Base-by-base conservation (phyloP, 1,284 basidiomycete species). In the Rhodotorula mucilaginosa region DNA sequence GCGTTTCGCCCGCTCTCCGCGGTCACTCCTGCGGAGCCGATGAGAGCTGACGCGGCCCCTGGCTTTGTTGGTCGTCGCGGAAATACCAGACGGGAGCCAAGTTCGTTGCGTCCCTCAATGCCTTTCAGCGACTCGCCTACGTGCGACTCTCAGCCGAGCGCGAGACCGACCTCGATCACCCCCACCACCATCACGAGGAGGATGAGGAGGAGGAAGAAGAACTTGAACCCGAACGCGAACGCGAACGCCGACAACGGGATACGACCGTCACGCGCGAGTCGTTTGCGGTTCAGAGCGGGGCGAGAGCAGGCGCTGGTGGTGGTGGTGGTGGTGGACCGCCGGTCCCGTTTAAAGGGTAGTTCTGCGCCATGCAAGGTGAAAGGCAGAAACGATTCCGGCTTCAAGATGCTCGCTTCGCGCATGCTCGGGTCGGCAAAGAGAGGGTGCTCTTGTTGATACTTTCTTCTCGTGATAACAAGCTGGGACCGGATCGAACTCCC, bases 111-210 rank as follows among this genome's bases (percentile, higher is more conserved):
- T 83, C 87, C 15, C 86, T 99, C 66, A 97, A 97, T 80, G 89
- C 92, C 78, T 97, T 95, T 80, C 92, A 97, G 79, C 88, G 93
- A 1, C 90, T 92, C 70, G 90, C 92, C 8, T 81, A 81, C 64
- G 75, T 79, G 1, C 74, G 81, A 15, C 74, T 80, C 31, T 65
- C 75, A 15, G 67, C 77, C 61, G 80, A 81, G 16, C 59, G 74
- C n/a, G 57, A 65, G 0, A 58, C 48, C 16, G 26, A 16, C 10
- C 16, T 26, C 31, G 47, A 12, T 5, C 19, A 31, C 16, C 12
- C 16, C 46, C 51, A 46, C 34, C 46, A 58, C 18, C 39, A 39
- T 8, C 39, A 23, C 12, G 44, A 44, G 13, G 39, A 21, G 1
- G 39, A 44, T 3, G 58, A 23, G 0, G 58, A 15, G 23, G 13